These are phyloP conservation scores for Debaryomyces nepalensis DNA, from an alignment of 1,139 yeast genomes.

Conservation along the genomic window DNA sequence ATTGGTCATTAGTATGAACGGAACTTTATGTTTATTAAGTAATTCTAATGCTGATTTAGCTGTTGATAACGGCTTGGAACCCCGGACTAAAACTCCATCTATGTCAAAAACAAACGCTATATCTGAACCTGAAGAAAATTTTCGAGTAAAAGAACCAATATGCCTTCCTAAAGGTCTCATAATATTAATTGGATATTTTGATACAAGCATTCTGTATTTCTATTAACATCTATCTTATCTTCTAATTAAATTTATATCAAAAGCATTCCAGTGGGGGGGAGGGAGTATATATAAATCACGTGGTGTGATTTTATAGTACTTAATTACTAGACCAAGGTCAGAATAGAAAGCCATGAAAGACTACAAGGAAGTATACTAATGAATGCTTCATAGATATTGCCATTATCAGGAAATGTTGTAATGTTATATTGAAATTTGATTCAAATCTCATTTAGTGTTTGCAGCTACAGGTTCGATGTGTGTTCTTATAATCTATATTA, in stretches of 20 bases:
- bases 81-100: conserved; percentile 92
- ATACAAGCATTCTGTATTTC: conserved; percentile 3
- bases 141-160: neutral
- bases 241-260: too few relatives aligned
- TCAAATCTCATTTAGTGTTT: too few relatives aligned
- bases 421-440: too few relatives aligned
- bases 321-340: too few relatives aligned
- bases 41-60: conserved; percentile 69
- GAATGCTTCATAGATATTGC: too few relatives aligned
- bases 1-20: conserved; percentile 84
- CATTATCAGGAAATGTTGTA: too few relatives aligned
- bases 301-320: neutral
- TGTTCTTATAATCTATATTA: too few relatives aligned
- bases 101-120: conserved; percentile 50
- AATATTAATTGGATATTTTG: conserved; percentile 1
- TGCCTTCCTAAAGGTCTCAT: neutral
- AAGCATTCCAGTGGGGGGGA: too few relatives aligned
- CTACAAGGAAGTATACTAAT: too few relatives aligned
- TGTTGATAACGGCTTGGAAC: conserved; percentile 66
- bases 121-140: conserved; percentile 10
- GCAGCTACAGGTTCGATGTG: too few relatives aligned
- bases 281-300: neutral
- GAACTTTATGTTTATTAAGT: conserved; percentile 61
- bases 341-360: too few relatives aligned
- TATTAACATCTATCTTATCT: too few relatives aligned